Percentiles rank a stretch among this genome's conserved stretches.
These are phyloP conservation scores for Diaporthe vexans DNA, from an alignment of 2,329 filamentous ascomycete genomes.

Conservation along the genomic window DNA sequence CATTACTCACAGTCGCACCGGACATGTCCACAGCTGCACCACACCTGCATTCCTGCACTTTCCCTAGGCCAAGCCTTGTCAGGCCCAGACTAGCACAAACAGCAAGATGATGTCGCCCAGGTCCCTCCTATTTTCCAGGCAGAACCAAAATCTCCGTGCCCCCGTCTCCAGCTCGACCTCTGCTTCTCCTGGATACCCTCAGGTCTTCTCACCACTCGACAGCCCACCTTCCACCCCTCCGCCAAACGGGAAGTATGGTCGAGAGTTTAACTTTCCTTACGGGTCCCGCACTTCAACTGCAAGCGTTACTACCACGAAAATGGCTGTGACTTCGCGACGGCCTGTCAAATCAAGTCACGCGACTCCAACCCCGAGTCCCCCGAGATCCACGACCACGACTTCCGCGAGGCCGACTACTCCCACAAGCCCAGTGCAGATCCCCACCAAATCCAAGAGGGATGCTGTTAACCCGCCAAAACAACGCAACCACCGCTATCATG, in stretches of 20 bases:
- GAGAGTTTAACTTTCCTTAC: conserved; percentile 35
- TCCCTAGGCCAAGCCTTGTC: conserved; percentile 41
- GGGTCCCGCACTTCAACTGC: conserved; percentile 42
- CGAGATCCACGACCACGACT: conserved; percentile 49
- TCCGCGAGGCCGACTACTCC: conserved; percentile 55
- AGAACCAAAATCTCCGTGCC: conserved; percentile 45
- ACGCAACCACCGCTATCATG: conserved; percentile 50
- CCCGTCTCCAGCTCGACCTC: conserved; percentile 42
- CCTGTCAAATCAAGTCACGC: conserved; percentile 44
- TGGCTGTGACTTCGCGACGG: conserved; percentile 48
- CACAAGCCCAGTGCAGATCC: conserved; percentile 70
- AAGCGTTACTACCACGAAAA: conserved; percentile 45
- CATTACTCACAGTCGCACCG: conserved; percentile 34
- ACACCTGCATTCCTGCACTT: conserved; percentile 26
- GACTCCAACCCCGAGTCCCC: conserved; percentile 45
- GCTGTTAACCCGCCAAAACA: conserved; percentile 53
- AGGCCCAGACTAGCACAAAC: conserved; percentile 36
- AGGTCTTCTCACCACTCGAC: conserved; percentile 38
- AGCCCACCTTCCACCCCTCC: conserved; percentile 38
- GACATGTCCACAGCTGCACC: conserved; percentile 40
- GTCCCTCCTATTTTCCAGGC: conserved; percentile 55
- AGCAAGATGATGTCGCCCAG: conserved; percentile 56
- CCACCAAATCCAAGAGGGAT: conserved; percentile 58
- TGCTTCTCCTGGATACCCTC: conserved; percentile 34
- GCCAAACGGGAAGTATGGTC: conserved; percentile 51